Conservation (phyloP, 106 monocot genomes). For the Dendrobium catenatum region DNA sequence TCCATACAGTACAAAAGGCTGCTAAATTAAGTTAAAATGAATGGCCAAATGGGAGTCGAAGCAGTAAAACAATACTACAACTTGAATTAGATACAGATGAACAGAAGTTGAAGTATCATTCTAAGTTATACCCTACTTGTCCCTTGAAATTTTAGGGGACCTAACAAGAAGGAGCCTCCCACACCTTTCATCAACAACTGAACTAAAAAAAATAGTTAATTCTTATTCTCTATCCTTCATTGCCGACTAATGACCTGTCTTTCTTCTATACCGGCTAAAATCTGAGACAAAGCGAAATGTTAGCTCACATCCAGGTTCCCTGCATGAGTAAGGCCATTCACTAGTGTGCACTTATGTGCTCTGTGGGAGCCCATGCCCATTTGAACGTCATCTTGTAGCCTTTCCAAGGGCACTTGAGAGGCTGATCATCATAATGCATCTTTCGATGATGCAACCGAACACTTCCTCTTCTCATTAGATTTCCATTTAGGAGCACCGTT, state of each 20-base stretch:
- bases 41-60: background rate
- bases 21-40: constrained; percentile 9
- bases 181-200: no score
- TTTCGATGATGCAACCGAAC: constrained; percentile 61
- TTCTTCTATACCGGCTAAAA: constrained; percentile 91
- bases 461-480: constrained; percentile 10
- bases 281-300: constrained; percentile 95
- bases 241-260: constrained; percentile 54
- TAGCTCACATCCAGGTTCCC: constrained; percentile 63
- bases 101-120: background rate
- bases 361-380: constrained; percentile 97
- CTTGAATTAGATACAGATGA: background rate
- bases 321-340: constrained; percentile 73
- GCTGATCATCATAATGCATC: constrained; percentile 82
- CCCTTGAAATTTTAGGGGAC: background rate
- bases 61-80: constrained; percentile 8
- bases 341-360: constrained; percentile 94
- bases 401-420: constrained; percentile 83
- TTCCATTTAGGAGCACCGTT: no score
- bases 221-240: background rate
- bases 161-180: no score
- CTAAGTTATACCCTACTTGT: background rate
- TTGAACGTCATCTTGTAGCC: constrained; percentile 93
- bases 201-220: no score
- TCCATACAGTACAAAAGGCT: background rate